Evolutionary conservation across 2,329 filamentous ascomycete species (phyloP).

Genomic region (Nannizziopsis barbatae): DNA sequence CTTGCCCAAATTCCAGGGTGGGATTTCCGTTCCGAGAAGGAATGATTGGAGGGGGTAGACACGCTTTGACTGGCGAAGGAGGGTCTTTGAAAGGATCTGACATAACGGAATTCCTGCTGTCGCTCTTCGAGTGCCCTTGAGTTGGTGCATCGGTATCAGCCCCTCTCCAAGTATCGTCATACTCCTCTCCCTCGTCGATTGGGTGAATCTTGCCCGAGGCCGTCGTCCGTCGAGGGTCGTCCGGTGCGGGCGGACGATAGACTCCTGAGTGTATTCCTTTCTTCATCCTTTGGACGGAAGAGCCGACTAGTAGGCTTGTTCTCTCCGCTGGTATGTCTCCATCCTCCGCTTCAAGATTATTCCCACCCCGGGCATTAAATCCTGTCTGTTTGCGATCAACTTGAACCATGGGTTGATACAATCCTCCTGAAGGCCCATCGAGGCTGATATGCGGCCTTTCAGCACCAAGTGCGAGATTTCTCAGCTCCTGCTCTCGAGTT

Average conservation of each 20-base stretch:
- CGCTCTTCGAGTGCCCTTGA: conserved; percentile 14
- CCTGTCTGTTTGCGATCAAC: conserved; percentile 12
- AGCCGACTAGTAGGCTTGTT: conserved; percentile 33
- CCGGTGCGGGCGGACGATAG: conserved; percentile 35
- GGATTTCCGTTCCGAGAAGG: not conserved
- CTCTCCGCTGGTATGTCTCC: conserved; percentile 29
- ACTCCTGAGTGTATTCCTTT: conserved; percentile 30
- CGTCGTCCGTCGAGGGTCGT: conserved; percentile 40
- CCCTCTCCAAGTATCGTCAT: conserved; percentile 35
- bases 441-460: conserved; percentile 39
- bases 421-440: conserved; percentile 19
- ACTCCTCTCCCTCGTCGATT: conserved; percentile 53
- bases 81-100: conserved; percentile 15
- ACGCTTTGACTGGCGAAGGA: conserved; percentile 13
- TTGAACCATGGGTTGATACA: conserved; percentile 22
- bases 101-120: conserved; percentile 11
- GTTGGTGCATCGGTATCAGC: conserved; percentile 8
- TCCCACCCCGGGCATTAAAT: conserved; percentile 12
- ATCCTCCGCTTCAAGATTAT: conserved; percentile 15
- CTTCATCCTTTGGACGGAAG: conserved; percentile 30
- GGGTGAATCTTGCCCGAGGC: conserved; percentile 49
- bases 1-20: not conserved
- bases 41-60: conserved; percentile 7
- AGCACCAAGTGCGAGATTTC: conserved; percentile 42
- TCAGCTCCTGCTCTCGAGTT: conserved; percentile 44